Percentiles rank a stretch among this genome's conserved stretches.
These are phyloP conservation scores for Naganishia onofrii DNA, from an alignment of 768 basidiomycete genomes.

Conservation along the genomic window DNA sequence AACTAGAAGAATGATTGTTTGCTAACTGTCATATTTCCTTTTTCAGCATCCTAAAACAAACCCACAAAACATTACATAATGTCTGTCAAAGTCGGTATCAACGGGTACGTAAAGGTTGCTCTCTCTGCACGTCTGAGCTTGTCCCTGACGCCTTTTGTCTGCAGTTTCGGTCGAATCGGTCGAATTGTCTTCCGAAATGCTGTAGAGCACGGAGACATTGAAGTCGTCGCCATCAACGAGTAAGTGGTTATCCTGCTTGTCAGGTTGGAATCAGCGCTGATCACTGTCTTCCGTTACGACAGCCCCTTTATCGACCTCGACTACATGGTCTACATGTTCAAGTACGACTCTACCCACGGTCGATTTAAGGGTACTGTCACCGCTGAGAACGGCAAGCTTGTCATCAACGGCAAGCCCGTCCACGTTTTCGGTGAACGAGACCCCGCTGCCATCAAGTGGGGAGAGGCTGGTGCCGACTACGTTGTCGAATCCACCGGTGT, in stretches of 20 bases:
- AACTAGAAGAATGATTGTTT: neutral
- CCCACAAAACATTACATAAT: constrained; percentile 25
- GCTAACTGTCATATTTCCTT: neutral
- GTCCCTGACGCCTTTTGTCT: neutral
- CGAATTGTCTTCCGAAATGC: constrained; percentile 98
- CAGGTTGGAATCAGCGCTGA: constrained; percentile 21
- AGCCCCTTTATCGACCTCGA: constrained; percentile 93
- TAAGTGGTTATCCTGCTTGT: constrained; percentile 56
- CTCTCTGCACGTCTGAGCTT: too few species aligned
- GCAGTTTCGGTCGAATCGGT: constrained; percentile 79
- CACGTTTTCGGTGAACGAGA: constrained; percentile 78
- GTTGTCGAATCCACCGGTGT: constrained; percentile 97
- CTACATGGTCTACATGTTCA: constrained; percentile 99
- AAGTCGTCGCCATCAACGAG: constrained; percentile 93
- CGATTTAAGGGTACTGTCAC: constrained; percentile 76
- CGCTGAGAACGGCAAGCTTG: constrained; percentile 82
- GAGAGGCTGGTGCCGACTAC: constrained; percentile 77
- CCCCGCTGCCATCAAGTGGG: constrained; percentile 81
- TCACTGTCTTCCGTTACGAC: constrained; percentile 19
- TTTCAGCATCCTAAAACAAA: neutral
- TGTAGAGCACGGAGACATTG: constrained; percentile 66
- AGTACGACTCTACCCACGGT: constrained; percentile 51
- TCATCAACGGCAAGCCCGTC: constrained; percentile 70
- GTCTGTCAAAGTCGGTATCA: constrained; percentile 36
- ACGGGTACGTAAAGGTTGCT: constrained; percentile 26